Evolutionary conservation across 257 asterid genomes (phyloP), one percentile per base, ranked within the genome.

Genomic region (Prunella vulgaris): DNA sequence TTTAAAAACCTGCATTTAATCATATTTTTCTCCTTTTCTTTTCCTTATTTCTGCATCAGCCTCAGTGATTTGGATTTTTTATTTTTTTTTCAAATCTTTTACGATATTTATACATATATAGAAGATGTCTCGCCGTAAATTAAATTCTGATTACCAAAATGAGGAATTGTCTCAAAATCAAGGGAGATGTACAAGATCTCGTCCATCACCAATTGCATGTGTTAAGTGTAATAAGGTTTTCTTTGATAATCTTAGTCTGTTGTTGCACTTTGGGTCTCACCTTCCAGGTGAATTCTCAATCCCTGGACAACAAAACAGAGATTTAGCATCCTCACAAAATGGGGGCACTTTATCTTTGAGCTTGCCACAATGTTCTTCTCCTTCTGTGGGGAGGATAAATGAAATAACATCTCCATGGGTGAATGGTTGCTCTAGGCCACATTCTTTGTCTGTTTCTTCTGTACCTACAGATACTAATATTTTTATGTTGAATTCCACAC

Each of bases 211-310:
- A 52, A 46, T 79, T 22, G 74, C 82, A 24, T 82, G 84, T 10
- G 60, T 83, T 32, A 83, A 73, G 58, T 82, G 84, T 71, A 69
- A 60, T 52, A 42, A 12, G 66, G 80, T 79, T 3, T 82, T 82
- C 61, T 70, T 9, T 18, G 76, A 82, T 60, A 76, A 82, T 30
- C 56, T 73, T 13, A 73, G 77, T 67, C 78, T 82, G 5, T 59
- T 74, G 35, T 15, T 76, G 7, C 86, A 82, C 69, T 82, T 79
- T 64, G 84, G 57, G 76, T 25, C 74, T 59, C 84, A 82, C 59
- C 27, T 68, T 1, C 4, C 33, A 14, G 67, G 53, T 0, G 76
- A 70, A 22, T 27, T 2, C 28, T 9, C 33, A 20, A 38, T 1
- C 37, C 35, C 15, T 4, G 53, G 60, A 69, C 66, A 27, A 35